Evolutionary conservation across 352 stramenopile species (phyloP), one percentile per base, ranked within the genome.

Genomic region (Thalassiosira livingstoniorum): DNA sequence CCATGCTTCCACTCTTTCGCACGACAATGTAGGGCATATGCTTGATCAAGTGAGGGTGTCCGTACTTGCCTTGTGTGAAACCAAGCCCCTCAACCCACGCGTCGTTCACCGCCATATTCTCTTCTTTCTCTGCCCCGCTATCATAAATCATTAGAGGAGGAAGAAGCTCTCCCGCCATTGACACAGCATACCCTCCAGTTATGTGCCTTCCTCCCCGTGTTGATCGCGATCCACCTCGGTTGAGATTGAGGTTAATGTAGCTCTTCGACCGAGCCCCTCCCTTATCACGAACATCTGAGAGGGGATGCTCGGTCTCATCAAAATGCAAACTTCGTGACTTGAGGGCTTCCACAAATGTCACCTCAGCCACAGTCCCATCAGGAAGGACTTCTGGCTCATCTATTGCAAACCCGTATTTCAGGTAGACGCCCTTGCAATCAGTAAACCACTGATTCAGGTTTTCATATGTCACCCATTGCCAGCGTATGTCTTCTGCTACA

Each of bases 401-500:
- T 10, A 66, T 47, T 47, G 58, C 58, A 66, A 66, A 47, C 3
- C 58, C 58, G 10, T 23, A n/a, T 3, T 66, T 47, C 21, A 43
- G 27, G 4, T 42, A 23, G 4, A 42, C 27, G 4, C 11, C 32
- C 39, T 66, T 66, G 18, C 27, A 25, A 66, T 66, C 58, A 51
- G 10, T 23, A 23, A 66, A 66, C 27, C 58, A 66, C 27, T 47
- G 58, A 42, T 43, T 21, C 5, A 66, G 58, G 18, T 66, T 66
- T 23, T 66, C 58, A 43, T 47, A 66, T 4, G 27, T 66, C 37
- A 47, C 37, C 58, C 58, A 66, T 25, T 66, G 58, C 37, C 32
- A 43, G 25, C 54, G 21, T 5, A 66, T 39, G 39, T 66, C 58
- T 5, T 66, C 58, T 43, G 37, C 23, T 5, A 10, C 15, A 10